phyloP scores from a whole-genome alignment of 164 flowering plant genomes.

The Euptelea pleiosperma region DNA sequence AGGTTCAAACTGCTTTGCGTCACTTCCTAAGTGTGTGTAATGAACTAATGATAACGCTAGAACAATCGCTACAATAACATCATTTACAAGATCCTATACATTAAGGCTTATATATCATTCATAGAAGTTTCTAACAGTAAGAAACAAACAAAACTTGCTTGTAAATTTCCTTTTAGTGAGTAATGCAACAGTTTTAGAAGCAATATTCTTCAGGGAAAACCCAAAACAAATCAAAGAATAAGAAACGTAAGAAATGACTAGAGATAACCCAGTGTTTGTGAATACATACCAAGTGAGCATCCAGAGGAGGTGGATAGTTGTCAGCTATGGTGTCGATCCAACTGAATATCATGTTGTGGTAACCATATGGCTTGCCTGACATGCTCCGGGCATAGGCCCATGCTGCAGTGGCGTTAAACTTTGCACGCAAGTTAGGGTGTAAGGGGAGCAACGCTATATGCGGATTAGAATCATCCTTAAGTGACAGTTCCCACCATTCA shows the following conservation, averaged over 20 bases:
- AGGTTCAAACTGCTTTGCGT: too few species aligned
- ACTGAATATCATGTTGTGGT: constrained; percentile 99
- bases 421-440: constrained; percentile 82
- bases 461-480: constrained; percentile 84
- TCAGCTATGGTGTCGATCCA: constrained; percentile 94
- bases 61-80: too few species aligned
- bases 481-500: constrained; percentile 94
- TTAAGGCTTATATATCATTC: too few species aligned
- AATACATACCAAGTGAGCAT: constrained; percentile 90
- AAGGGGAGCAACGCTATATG: constrained; percentile 93
- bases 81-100: too few species aligned
- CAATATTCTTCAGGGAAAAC: too few species aligned
- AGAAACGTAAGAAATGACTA: background rate
- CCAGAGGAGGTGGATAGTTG: constrained; percentile 98
- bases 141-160: too few species aligned
- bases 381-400: constrained; percentile 95
- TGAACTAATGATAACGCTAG: too few species aligned
- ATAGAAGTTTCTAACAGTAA: too few species aligned
- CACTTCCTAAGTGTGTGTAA: too few species aligned
- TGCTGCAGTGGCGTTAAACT: constrained; percentile 83
- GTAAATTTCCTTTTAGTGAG: too few species aligned
- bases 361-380: constrained; percentile 98
- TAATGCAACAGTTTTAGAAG: too few species aligned
- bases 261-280: background rate
- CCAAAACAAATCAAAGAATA: background rate